Percentiles rank a stretch among this genome's conserved stretches.
Evolutionary conservation across 371 early-diverging fungal species (phyloP).

Genomic region (Rhizopus microsporus): DNA sequence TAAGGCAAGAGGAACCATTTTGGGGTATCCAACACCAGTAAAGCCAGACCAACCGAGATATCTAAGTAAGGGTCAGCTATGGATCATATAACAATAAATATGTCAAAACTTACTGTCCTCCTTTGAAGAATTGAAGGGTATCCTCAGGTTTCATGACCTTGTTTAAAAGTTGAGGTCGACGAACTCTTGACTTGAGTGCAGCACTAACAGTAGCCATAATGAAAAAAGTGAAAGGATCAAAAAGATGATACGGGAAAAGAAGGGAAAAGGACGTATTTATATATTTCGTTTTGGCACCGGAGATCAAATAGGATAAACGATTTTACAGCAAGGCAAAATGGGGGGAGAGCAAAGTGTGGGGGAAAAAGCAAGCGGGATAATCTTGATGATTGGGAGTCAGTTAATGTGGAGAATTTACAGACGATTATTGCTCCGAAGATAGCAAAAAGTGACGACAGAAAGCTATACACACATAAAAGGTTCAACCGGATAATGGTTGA

Average conservation of each 20-base stretch:
- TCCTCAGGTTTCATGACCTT: constrained; percentile 53
- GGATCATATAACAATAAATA: neutral
- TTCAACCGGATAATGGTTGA: too few species aligned
- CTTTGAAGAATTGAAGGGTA: constrained; percentile 47
- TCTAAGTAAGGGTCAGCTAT: constrained; percentile 14
- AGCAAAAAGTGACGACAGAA: too few species aligned
- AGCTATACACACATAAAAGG: too few species aligned
- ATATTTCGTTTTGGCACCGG: neutral
- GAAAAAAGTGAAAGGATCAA: neutral
- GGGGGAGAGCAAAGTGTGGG: neutral
- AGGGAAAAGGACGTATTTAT: constrained; percentile 3
- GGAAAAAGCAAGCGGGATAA: too few species aligned
- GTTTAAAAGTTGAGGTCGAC: constrained; percentile 48
- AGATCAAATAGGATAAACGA: constrained; percentile 5
- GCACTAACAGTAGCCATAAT: constrained; percentile 46
- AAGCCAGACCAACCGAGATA: constrained; percentile 56
- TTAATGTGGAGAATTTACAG: too few species aligned
- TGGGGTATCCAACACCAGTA: constrained; percentile 59
- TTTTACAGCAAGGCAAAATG: neutral
- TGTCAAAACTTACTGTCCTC: constrained; percentile 47
- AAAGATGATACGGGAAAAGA: constrained; percentile 8
- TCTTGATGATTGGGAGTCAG: too few species aligned
- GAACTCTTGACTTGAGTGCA: constrained; percentile 49
- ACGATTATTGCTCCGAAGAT: too few species aligned
- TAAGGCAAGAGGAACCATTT: constrained; percentile 51